Evolutionary conservation across 1,139 yeast species (phyloP).

Genomic region (Candida sanyaensis): DNA sequence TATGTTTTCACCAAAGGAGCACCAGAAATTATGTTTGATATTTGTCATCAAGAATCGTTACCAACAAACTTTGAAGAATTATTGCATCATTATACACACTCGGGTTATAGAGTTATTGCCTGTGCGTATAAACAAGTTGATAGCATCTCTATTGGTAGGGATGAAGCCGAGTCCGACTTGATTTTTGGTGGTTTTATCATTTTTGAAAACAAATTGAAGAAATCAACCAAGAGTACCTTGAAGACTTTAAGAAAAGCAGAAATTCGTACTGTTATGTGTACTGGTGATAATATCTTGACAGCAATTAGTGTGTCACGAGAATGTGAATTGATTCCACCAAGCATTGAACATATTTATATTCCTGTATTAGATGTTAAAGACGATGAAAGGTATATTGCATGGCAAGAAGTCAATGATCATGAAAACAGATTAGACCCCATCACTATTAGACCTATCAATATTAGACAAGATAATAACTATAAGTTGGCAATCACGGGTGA

Average conservation of each 20-base stretch:
- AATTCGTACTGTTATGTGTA: slow-evolving; percentile 90
- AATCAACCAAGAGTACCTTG: slow-evolving; percentile 64
- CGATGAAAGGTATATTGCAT: slow-evolving; percentile 39
- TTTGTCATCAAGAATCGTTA: slow-evolving; percentile 69
- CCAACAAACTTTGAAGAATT: slow-evolving; percentile 76
- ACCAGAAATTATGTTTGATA: slow-evolving; percentile 87
- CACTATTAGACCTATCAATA: slow-evolving; percentile 55
- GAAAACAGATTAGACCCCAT: slow-evolving; percentile 56
- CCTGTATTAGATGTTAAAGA: slow-evolving; percentile 57
- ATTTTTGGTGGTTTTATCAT: slow-evolving; percentile 84
- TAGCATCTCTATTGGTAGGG: slow-evolving; percentile 34
- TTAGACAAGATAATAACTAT: slow-evolving; percentile 40
- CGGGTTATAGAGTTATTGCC: slow-evolving; percentile 93
- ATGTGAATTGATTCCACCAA: slow-evolving; percentile 61
- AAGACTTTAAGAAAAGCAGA: slow-evolving; percentile 59
- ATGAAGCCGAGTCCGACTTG: slow-evolving; percentile 65
- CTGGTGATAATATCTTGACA: slow-evolving; percentile 94
- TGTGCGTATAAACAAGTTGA: slow-evolving; percentile 67
- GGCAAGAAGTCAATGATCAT: slow-evolving; percentile 68
- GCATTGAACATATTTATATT: slow-evolving; percentile 55
- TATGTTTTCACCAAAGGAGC: slow-evolving; percentile 65
- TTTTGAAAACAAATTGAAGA: slow-evolving; percentile 87
- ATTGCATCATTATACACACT: slow-evolving; percentile 82
- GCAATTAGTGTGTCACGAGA: slow-evolving; percentile 93
- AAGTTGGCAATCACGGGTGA: slow-evolving; percentile 91